Base-by-base conservation (phyloP, 768 basidiomycete genomes). In the Tephrocybe rancida region DNA sequence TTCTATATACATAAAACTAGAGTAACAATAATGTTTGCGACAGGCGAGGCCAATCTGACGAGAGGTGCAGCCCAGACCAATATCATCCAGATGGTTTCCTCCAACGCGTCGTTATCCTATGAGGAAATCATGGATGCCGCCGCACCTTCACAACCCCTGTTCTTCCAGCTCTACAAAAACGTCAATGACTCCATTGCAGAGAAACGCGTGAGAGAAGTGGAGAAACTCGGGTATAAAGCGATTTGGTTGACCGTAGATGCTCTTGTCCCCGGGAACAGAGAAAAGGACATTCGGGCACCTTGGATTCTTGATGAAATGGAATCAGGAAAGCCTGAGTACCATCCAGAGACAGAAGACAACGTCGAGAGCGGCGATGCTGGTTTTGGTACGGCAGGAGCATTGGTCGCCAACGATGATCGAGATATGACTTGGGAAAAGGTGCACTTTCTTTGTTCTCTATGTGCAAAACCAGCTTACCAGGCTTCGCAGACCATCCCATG, bases 211-310 rank as follows among this genome's bases (percentile, higher is more conserved):
- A 77, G 79, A 42, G 84, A 90, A 44, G 81, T 92, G 19, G 87
- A 88, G 53, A 65, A 68, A 26, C 70, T 90, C 3, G 92, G 92
- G 0, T 95, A 89, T 70, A 92, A 87, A 44, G 93, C 90, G 0
- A 90, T 98, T 54, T 92, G 92, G 67, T 75, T 98, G 50, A 97
- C 95, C 2, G 94, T 96, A 2, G 95, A 98, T 69, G 90, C 92
- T 0, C 76, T 91, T n/a, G 83, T 88, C 35, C 77, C 87, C 2
- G 88, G 90, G 8, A 94, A 93, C 60, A 80, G 93, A 41, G 91
- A 93, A 68, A 72, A 78, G 50, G 91, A 93, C 61, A 82, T 84
- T 37, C 79, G 82, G 50, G 81, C 78, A 53, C 81, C 83, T 10
- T 87, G 78, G 78, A 55, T 68, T 21, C 53, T 73, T n/a, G 86